Evolutionary conservation across 1,139 yeast species (phyloP), one percentile per base, ranked within the genome.

Genomic region (Candida frijolesensis): DNA sequence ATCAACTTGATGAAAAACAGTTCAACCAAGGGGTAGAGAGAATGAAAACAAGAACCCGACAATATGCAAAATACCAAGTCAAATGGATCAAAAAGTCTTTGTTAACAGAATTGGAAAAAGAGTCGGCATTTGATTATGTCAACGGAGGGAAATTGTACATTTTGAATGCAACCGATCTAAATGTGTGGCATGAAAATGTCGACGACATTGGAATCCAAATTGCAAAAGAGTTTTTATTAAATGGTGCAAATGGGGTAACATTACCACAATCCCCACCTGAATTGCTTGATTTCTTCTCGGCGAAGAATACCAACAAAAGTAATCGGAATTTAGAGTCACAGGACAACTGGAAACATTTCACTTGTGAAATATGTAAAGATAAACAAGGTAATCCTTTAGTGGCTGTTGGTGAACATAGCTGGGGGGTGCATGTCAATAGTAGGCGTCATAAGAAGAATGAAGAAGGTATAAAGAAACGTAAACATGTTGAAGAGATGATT

Each of bases 61-160:
- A 86, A 61, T 94, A 94, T 65, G 96, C 98, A 1, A 85, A 86
- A 55, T 82, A 81, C 56, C 99, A 94, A 64, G 83, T 91, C n/a
- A 91, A 91, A 65, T 94, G 98, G 97, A 92, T 94, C 54, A 79
- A 79, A 47, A 89, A 87, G 58, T 74, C 85, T 51, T 71, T 94
- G 32, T 76, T 85, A 3, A 82, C 85, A 1, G 91, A 87, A 63
- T 68, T 87, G 19, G 67, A 70, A 11, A 76, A 76, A 49, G 87
- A 83, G 52, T 60, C 71, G 0, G 60, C 76, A n/a, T 80, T 80
- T 53, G 63, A 68, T 9, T 80, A 70, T 64, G 66, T 72, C 42
- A 76, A 82, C 54, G 88, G 88, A 1, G 92, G 92, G 0, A 78
- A 79, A 45, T 65, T 89, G 30, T 89, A 81, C 55, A 60, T 89